phyloP scores from a whole-genome alignment of 225 moss, liverwort and hornwort genomes.

The Physcomitrellopsis africana region DNA sequence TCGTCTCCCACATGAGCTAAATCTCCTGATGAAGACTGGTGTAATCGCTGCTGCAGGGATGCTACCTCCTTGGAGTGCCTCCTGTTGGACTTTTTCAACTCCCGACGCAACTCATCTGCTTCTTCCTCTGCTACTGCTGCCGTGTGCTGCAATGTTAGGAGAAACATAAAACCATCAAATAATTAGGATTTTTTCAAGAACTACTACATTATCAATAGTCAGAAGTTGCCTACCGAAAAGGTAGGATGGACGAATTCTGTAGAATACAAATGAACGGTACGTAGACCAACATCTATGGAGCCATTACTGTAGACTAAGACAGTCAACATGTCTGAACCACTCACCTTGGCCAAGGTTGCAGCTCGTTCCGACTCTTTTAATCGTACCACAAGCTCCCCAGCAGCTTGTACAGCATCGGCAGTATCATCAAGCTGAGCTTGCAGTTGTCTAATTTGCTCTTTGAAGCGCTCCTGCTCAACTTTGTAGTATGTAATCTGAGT shows the following conservation, averaged over 20 bases:
- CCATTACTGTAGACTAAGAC: neutral
- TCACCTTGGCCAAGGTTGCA: conserved; percentile 61
- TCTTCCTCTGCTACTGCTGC: conserved; percentile 50
- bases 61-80: conserved; percentile 48
- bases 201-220: neutral
- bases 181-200: neutral
- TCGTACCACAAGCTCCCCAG: conserved; percentile 82
- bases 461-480: conserved; percentile 62
- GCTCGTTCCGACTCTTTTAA: conserved; percentile 82
- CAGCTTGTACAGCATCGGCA: conserved; percentile 88
- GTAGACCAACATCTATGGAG: too few relatives aligned
- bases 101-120: conserved; percentile 42
- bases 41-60: conserved; percentile 46
- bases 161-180: neutral
- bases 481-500: conserved; percentile 59
- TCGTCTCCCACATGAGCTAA: neutral
- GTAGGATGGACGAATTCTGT: neutral
- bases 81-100: conserved; percentile 39
- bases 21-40: conserved; percentile 9
- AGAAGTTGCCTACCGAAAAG: neutral
- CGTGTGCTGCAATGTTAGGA: conserved; percentile 32
- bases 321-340: neutral
- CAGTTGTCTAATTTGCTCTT: conserved; percentile 62
- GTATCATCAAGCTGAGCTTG: conserved; percentile 73
- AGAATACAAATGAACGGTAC: neutral